Percentiles rank a stretch among this genome's conserved stretches.
Evolutionary conservation across 2,329 filamentous ascomycete genomes (phyloP).

Genomic region (Pestalotiopsis sp.): DNA sequence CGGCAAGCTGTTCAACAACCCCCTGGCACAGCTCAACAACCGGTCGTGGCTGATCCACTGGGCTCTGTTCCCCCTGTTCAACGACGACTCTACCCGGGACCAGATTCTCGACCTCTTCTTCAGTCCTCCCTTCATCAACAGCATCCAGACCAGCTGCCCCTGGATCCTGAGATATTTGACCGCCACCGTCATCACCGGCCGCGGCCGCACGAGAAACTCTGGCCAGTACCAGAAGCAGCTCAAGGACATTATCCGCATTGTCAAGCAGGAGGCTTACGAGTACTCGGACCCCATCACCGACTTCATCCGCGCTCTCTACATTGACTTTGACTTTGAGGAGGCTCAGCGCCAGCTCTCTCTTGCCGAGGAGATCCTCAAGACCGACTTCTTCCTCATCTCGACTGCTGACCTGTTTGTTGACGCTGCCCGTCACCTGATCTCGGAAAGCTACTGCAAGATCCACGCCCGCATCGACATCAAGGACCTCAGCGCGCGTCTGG

Average conservation of each 20-base stretch:
- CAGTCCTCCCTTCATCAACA: slow-evolving; percentile 97
- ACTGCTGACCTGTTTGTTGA: slow-evolving; percentile 90
- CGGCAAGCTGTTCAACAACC: slow-evolving; percentile 93
- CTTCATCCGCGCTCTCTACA: slow-evolving; percentile 94
- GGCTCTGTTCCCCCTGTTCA: slow-evolving; percentile 98
- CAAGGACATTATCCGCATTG: slow-evolving; percentile 94
- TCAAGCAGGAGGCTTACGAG: slow-evolving; percentile 97
- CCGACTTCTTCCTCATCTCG: slow-evolving; percentile 92
- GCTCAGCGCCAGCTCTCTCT: slow-evolving; percentile 85
- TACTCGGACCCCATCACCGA: slow-evolving; percentile 95
- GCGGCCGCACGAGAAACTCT: slow-evolving; percentile 78
- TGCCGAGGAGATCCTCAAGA: slow-evolving; percentile 88
- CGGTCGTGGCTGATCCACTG: slow-evolving; percentile 98
- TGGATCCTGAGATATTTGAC: slow-evolving; percentile 96
- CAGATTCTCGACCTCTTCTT: slow-evolving; percentile 95
- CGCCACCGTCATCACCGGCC: slow-evolving; percentile 93
- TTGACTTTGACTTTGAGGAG: slow-evolving; percentile 96
- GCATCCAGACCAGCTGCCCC: slow-evolving; percentile 95
- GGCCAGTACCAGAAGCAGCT: slow-evolving; percentile 95
- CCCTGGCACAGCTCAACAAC: slow-evolving; percentile 92
- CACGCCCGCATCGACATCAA: slow-evolving; percentile 98
- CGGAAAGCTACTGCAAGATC: slow-evolving; percentile 99
- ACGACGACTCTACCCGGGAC: slow-evolving; percentile 90
- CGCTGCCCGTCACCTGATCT: slow-evolving; percentile 92
- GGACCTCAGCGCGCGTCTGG: slow-evolving; percentile 90